Evolutionary conservation across 441 rosid genomes (phyloP).

Genomic region (Mallotus repandus): DNA sequence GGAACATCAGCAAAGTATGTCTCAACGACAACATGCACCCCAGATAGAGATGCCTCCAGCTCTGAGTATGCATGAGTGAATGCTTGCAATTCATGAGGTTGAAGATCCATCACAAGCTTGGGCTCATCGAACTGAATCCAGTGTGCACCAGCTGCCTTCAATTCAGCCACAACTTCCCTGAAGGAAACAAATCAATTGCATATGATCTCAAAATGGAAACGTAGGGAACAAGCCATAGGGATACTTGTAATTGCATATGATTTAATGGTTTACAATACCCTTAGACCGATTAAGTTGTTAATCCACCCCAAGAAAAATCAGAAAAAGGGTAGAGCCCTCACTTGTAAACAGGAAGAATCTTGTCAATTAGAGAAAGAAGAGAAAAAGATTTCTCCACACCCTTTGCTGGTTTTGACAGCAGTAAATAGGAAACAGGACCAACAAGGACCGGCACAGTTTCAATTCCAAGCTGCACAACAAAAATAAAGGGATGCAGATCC

Average conservation of each 20-base stretch:
- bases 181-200: slow-evolving; percentile 19
- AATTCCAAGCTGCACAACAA: slow-evolving; percentile 66
- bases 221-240: neutral
- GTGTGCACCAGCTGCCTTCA: slow-evolving; percentile 89
- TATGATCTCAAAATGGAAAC: neutral
- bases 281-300: neutral
- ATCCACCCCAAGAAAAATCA: neutral
- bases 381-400: slow-evolving; percentile 77
- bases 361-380: slow-evolving; percentile 78
- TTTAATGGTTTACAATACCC: neutral
- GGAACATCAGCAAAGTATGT: slow-evolving; percentile 92
- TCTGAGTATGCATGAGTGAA: slow-evolving; percentile 73
- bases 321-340: slow-evolving; percentile 30
- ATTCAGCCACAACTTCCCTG: slow-evolving; percentile 86
- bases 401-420: slow-evolving; percentile 91
- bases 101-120: slow-evolving; percentile 86
- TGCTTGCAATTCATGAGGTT: slow-evolving; percentile 65
- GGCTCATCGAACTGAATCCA: slow-evolving; percentile 99
- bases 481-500: neutral
- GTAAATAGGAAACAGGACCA: slow-evolving; percentile 92
- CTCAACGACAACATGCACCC: slow-evolving; percentile 82
- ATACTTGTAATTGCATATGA: neutral
- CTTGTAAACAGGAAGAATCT: slow-evolving; percentile 88
- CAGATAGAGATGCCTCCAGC: slow-evolving; percentile 70
- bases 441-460: slow-evolving; percentile 81